Evolutionary conservation across 441 rosid genomes (phyloP).

Genomic region (Populus tomentosa): DNA sequence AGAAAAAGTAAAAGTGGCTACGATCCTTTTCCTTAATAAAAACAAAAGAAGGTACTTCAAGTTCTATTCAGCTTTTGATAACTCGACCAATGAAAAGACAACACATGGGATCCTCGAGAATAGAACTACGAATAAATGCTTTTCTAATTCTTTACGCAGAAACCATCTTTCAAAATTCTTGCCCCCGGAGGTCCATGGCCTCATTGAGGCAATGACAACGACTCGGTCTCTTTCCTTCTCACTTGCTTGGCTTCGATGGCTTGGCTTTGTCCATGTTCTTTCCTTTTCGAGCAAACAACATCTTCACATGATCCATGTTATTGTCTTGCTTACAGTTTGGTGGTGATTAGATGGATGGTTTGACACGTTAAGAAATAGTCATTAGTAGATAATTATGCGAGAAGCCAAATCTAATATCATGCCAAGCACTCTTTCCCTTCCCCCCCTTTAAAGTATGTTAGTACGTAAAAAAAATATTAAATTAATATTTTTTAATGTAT

Average conservation of each 20-base stretch:
- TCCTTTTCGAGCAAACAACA: conserved; percentile 9
- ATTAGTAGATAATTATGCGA: not conserved
- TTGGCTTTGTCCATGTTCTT: conserved; percentile 5
- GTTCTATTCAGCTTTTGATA: conserved; percentile 14
- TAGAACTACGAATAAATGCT: conserved; percentile 19
- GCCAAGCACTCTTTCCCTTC: not conserved
- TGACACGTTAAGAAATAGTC: not conserved
- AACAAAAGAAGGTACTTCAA: conserved; percentile 1
- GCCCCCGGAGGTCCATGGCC: conserved; percentile 1
- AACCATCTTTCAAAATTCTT: conserved; percentile 24
- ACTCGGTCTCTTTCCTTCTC: not conserved
- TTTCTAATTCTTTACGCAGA: conserved; percentile 36
- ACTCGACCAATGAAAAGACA: not conserved
- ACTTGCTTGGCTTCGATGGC: not conserved
- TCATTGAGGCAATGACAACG: conserved; percentile 1
- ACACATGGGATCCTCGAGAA: conserved; percentile 16
- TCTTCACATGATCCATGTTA: not conserved
- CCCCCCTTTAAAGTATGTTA: too few species aligned
- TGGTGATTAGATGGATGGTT: conserved; percentile 6
- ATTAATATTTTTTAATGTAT: not conserved
- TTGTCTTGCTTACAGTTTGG: conserved; percentile 7
- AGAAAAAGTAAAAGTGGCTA: not conserved
- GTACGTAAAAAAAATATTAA: not conserved
- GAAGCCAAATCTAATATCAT: not conserved
- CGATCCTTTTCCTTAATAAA: not conserved